Evolutionary conservation across 2,329 filamentous ascomycete genomes (phyloP).

Genomic region (Cladophialophora exuberans): DNA sequence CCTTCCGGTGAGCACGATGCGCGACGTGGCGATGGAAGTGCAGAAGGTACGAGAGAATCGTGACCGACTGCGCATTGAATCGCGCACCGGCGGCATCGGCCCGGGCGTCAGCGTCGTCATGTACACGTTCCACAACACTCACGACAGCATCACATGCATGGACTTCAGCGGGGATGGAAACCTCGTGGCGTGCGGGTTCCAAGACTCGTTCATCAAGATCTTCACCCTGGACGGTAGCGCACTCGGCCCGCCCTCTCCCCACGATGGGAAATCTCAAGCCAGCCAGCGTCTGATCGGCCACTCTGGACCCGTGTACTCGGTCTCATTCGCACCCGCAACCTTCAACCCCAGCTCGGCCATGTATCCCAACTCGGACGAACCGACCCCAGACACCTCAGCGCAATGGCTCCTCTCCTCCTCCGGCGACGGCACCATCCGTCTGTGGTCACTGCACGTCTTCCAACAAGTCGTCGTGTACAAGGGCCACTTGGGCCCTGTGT

Average conservation of each 20-base stretch:
- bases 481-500: constrained; percentile 86
- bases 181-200: constrained; percentile 84
- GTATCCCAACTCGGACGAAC: constrained; percentile 44
- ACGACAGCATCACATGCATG: constrained; percentile 88
- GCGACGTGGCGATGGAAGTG: constrained; percentile 92
- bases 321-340: constrained; percentile 81
- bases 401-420: constrained; percentile 86
- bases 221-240: constrained; percentile 89
- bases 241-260: constrained; percentile 67
- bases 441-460: constrained; percentile 93
- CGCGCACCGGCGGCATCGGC: constrained; percentile 79
- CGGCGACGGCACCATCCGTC: constrained; percentile 81
- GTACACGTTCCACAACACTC: constrained; percentile 98
- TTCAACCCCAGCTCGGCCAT: constrained; percentile 52
- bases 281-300: constrained; percentile 84
- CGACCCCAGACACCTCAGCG: constrained; percentile 50
- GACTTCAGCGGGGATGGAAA: constrained; percentile 92
- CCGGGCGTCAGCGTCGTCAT: constrained; percentile 88
- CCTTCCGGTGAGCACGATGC: constrained; percentile 81
- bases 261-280: constrained; percentile 67
- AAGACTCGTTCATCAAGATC: constrained; percentile 92
- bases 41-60: constrained; percentile 91
- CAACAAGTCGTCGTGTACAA: constrained; percentile 93
- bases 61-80: constrained; percentile 86
- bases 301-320: constrained; percentile 82